Percentiles rank a stretch among this genome's conserved stretches.
These are phyloP conservation scores for Torulaspora pretoriensis DNA, from an alignment of 1,139 yeast genomes.

Conservation along the genomic window DNA sequence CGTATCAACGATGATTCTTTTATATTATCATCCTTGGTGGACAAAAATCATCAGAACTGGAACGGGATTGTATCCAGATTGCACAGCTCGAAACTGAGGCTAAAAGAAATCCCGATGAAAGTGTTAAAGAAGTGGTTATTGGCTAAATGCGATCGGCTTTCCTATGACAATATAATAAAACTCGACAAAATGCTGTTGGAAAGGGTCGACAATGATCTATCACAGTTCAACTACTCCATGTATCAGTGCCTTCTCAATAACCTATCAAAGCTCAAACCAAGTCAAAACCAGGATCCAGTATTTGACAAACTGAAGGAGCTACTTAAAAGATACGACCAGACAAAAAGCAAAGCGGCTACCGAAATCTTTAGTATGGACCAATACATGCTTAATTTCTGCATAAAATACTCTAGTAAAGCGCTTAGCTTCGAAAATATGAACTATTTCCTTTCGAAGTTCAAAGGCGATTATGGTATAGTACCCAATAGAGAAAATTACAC, in stretches of 20 bases:
- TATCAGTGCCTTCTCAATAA: constrained; percentile 46
- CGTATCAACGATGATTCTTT: constrained; percentile 45
- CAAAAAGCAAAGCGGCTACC: constrained; percentile 26
- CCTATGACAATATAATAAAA: constrained; percentile 39
- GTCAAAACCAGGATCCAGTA: constrained; percentile 33
- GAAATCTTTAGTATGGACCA: constrained; percentile 25
- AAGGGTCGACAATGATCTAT: constrained; percentile 36
- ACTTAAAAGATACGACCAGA: constrained; percentile 43
- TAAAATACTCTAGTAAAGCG: constrained; percentile 39
- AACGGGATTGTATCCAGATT: constrained; percentile 47
- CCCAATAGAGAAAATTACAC: constrained; percentile 61
- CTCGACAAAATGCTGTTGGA: constrained; percentile 38
- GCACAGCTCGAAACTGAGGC: constrained; percentile 39
- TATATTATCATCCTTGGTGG: constrained; percentile 43
- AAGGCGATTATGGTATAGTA: constrained; percentile 39
- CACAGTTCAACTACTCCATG: constrained; percentile 37
- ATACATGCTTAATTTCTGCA: constrained; percentile 37
- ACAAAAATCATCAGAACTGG: constrained; percentile 53
- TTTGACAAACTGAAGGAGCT: constrained; percentile 34
- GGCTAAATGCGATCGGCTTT: constrained; percentile 42
- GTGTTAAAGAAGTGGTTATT: constrained; percentile 45
- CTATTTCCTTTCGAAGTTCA: constrained; percentile 27
- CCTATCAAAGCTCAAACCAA: constrained; percentile 31
- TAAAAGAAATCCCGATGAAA: constrained; percentile 38
- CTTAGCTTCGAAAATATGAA: constrained; percentile 49